Evolutionary conservation across 257 asterid species (phyloP), one percentile per base, ranked within the genome.

Genomic region (Ehretia macrophylla): DNA sequence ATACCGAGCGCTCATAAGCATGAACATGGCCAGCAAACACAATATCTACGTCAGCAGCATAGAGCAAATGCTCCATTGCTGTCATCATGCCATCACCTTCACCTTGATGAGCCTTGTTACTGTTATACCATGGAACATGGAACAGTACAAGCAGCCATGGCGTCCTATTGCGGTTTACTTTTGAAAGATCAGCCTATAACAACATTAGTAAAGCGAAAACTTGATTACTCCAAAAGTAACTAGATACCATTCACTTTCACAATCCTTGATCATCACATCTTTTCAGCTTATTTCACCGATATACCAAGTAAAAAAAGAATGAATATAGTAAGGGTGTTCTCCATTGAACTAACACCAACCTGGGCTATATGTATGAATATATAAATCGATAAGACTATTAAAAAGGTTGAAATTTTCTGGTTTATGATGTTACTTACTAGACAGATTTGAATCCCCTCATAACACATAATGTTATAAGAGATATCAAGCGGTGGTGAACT

Each of bases 121-220:
- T 86, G 75, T 86, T 92, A 65, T 88, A 92, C 99, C 99, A 92
- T n/a, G 99, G 97, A 21, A 77, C 95, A 55, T 92, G 99, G 73
- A 88, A 81, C 21, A 88, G 61, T 40, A 75, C 96, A 44, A 88
- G 22, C 11, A 92, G 47, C 97, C 99, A 92, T 1, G 96, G 96
- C 35, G 99, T 86, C 67, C 37, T 81, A 67, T 66, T 69, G 13
- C 96, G 92, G 37, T 88, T 85, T 20, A 92, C 85, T 58, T 73
- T 86, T 4, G 70, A 66, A 54, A 92, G 91, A 78, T 92, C 97
- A 55, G 69, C 86, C 97, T 93, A 69, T 32, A 67, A 35, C 63
- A 22, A 4, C 57, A 52, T 13, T 11, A 52, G 5, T 22, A 52
- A 21, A 3, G 11, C 8, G 17, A 17, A 19, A 51, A 63, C 23